phyloP scores from a whole-genome alignment of 2,329 filamentous ascomycete species.

The Lasiodiplodia theobromae region DNA sequence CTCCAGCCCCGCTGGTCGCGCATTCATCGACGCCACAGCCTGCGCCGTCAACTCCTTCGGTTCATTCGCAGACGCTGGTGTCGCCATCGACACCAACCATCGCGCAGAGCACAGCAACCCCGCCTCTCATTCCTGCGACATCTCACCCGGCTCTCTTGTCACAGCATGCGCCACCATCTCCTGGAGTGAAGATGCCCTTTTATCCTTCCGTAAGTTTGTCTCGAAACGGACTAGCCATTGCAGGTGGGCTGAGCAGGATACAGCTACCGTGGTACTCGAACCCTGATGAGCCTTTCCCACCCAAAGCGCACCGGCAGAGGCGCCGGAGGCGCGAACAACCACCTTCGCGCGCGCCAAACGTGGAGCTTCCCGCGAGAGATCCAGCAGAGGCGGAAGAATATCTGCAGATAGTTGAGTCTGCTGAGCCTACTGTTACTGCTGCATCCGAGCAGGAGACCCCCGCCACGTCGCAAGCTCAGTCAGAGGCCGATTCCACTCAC shows the following conservation, averaged over 20 bases:
- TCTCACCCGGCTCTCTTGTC: constrained; percentile 36
- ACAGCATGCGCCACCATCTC: constrained; percentile 33
- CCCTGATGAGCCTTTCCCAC: constrained; percentile 61
- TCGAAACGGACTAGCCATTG: background rate
- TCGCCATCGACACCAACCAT: constrained; percentile 44
- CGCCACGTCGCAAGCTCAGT: constrained; percentile 64
- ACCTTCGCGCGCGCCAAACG: constrained; percentile 45
- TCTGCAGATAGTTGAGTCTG: constrained; percentile 46
- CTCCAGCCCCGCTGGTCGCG: constrained; percentile 33
- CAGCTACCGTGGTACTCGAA: constrained; percentile 68
- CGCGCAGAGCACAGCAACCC: constrained; percentile 40
- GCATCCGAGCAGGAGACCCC: constrained; percentile 62
- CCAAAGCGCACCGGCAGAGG: constrained; percentile 54
- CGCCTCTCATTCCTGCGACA: constrained; percentile 38
- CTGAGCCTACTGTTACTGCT: constrained; percentile 52
- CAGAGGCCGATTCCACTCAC: constrained; percentile 62
- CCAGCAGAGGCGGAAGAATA: constrained; percentile 34
- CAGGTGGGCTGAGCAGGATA: constrained; percentile 1
- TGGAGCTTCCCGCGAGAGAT: constrained; percentile 62
- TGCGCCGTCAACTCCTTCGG: constrained; percentile 45
- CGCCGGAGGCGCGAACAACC: constrained; percentile 53
- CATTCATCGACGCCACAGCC: constrained; percentile 31
- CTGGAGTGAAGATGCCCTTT: constrained; percentile 52
- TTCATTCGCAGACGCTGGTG: constrained; percentile 43
- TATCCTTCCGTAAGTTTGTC: constrained; percentile 54